Base-by-base conservation (phyloP, 208 protist genomes). In the Trypanosoma melophagium region DNA sequence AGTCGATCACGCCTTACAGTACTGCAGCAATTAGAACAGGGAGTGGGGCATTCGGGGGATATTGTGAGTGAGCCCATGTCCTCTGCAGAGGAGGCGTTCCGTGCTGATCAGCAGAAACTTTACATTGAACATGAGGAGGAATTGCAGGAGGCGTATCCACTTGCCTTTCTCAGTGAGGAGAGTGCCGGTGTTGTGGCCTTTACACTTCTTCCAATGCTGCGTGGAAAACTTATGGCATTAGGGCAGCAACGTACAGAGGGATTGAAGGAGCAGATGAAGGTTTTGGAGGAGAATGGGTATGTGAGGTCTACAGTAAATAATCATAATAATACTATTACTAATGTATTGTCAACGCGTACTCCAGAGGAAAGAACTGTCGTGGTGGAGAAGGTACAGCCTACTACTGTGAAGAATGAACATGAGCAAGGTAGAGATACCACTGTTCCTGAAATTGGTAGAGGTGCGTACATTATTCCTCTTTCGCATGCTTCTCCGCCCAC, bases 121-220 rank as follows among this genome's bases (percentile, higher is more conserved):
- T 61, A 72, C 17, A 8, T 63, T 14, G 75, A 84, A 55, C 55
- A 78, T 62, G 67, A 75, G 35, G 71, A 73, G 25, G 73, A 67
- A 9, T 54, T 88, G 25, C 54, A 75, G 53, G 58, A 51, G n/a
- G 31, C 56, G n/a, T 78, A 65, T 53, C 82, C 82, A 2, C 67
- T 88, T 21, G 82, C 82, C 38, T 88, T 76, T 54, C 53, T 88
- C 4, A 57, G 59, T 47, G 72, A 76, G 22, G 69, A 81, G 7
- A 60, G 38, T 16, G 71, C 61, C 24, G 69, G 63, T 42, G 66
- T 77, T 7, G 44, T 70, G 10, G 50, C 66, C 40, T 78, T 75
- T 44, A 57, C 55, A 3, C 58, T 86, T 1, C 13, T 76, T 42
- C 61, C 65, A 31, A 57, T 52, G 16, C 54, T 86, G 10, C 61